Evolutionary conservation across 495 filamentous ascomycete species (phyloP), one percentile per base, ranked within the genome.

Genomic region (Penicillium crystallinum): DNA sequence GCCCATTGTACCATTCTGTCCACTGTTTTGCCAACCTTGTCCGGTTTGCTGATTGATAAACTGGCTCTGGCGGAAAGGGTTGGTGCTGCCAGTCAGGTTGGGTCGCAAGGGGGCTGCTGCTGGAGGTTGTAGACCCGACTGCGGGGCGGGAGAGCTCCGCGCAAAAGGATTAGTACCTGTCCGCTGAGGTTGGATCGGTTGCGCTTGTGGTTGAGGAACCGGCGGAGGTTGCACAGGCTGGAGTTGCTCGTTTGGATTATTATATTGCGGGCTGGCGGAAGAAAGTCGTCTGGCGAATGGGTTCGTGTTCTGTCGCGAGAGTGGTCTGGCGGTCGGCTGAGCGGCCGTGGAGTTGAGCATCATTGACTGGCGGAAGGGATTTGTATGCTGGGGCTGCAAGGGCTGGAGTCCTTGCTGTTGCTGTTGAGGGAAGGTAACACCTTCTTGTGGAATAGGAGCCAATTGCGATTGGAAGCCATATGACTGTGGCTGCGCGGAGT

Each of bases 361-460:
- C 81, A 90, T 89, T 2, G 89, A 93, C 61, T 89, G 86, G 34
- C 91, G 80, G 75, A 96, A 96, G 4, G 91, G 91, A 65, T 96
- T 96, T 3, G 89, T 91, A 11, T 79, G 74, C 31, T 81, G 74
- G 14, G 75, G 74, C 44, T 72, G 65, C 59, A 72, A 58, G 5
- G 55, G 52, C 11, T 70, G 71, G 22, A 68, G 61, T 29, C 64
- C 59, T 37, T 66, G 61, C 52, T 58, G 65, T 21, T 50, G 52
- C 46, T 74, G 76, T 38, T 71, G 78, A 63, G 77, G 76, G 65
- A 70, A 75, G 39, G 75, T 67, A 35, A 77, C 65, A 33, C 79
- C 71, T 54, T 88, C 79, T 58, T 92, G 89, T 0, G 88, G 84
- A 60, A 88, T 86, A 30, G 72, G 49, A 67, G 71, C 51, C 66